Evolutionary conservation across 164 flowering plant species (phyloP), one percentile per base, ranked within the genome.

Genomic region (Stephania japonica): DNA sequence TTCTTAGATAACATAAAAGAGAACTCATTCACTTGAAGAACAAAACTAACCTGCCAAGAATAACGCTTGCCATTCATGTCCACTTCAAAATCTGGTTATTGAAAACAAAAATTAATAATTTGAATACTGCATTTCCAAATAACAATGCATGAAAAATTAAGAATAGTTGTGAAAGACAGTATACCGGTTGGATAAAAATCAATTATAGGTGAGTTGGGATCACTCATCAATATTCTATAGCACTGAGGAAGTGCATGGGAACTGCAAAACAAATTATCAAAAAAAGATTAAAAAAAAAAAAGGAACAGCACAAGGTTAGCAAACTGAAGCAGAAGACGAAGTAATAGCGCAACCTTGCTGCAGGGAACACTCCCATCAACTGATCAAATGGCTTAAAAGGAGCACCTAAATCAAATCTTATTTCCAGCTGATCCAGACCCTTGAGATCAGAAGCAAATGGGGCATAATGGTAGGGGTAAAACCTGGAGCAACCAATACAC

Each of bases 381-480:
- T 96, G 99, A 83, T 90, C 85, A 77, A 96, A 93, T 67, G 99
- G 99, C 76, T 90, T 96, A 79, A 96, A 96, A 9, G 99, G 99
- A 70, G 93, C 44, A 49, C 99, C 99, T 21, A 91, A 76, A 65
- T 91, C 88, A 82, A 96, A 96, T 59, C 75, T 82, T 73, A 93
- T 91, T 69, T 88, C 62, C 80, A 96, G 69, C 83, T 89, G 78
- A 53, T 75, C 89, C 72, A 96, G 88, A 81, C 79, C 90, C 82
- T 87, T 91, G 49, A 96, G 86, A 83, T 96, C 99, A 73, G 99
- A 96, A 73, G 99, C 99, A 89, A 96, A 96, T 6, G 99, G 99
- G 2, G 99, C 98, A 89, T 94, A 92, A 78, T 94, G 97, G 72
- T 94, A 94, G 3, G 99, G 99, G 83, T 93, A 95, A 85, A 89